These are phyloP conservation scores for Aureobasidium vineae DNA, from an alignment of 2,329 filamentous ascomycete species.

Conservation along the genomic window DNA sequence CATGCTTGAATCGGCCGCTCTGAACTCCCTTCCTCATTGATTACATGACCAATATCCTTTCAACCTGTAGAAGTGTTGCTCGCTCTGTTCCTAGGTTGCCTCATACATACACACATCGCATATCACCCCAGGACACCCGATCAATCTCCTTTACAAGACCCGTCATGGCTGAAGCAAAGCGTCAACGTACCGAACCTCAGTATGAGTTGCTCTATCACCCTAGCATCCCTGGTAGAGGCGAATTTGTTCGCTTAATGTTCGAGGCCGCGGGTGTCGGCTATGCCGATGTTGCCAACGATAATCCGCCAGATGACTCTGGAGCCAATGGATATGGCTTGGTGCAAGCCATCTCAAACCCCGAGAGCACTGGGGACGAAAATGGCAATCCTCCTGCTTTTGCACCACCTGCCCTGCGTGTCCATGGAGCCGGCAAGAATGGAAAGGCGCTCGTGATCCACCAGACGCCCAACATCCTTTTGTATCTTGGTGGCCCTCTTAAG, in stretches of 20 bases:
- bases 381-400: constrained; percentile 65
- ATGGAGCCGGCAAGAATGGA: constrained; percentile 53
- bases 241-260: constrained; percentile 69
- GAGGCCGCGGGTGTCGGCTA: constrained; percentile 67
- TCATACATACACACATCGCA: background rate
- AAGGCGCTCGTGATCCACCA: constrained; percentile 61
- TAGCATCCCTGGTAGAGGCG: constrained; percentile 69
- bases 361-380: constrained; percentile 49
- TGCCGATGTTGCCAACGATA: constrained; percentile 57
- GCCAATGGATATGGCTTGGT: constrained; percentile 55
- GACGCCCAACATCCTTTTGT: constrained; percentile 70
- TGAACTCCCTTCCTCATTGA: background rate
- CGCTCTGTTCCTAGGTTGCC: background rate
- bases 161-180: constrained; percentile 19
- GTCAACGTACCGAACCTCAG: constrained; percentile 25
- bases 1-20: background rate
- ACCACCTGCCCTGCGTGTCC: constrained; percentile 61
- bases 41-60: background rate
- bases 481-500: constrained; percentile 61
- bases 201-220: constrained; percentile 74
- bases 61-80: background rate
- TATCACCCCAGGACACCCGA: background rate
- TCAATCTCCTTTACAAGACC: background rate
- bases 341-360: constrained; percentile 47
- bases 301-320: constrained; percentile 44